Percentiles rank a stretch among this genome's conserved stretches.
These are phyloP conservation scores for Bidens hawaiensis DNA, from an alignment of 140 eudicot species.

Conservation along the genomic window DNA sequence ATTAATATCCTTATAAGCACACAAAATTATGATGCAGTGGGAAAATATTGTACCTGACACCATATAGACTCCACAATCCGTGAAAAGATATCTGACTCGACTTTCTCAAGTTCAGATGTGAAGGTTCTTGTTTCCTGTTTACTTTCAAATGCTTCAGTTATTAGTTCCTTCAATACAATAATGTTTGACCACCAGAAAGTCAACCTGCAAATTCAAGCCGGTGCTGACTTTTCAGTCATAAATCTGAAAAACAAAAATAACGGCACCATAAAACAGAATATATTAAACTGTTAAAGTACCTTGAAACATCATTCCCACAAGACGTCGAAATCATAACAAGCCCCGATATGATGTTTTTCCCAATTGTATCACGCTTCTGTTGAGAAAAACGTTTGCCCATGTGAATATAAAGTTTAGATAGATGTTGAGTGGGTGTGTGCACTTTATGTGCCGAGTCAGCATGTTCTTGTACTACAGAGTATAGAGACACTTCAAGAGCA, in stretches of 20 bases:
- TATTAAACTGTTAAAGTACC: slow-evolving; percentile 34
- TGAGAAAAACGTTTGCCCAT: slow-evolving; percentile 65
- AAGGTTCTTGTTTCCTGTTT: slow-evolving; percentile 54
- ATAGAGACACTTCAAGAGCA: slow-evolving; percentile 82
- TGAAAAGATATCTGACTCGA: slow-evolving; percentile 81
- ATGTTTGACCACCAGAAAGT: slow-evolving; percentile 90
- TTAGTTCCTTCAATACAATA: slow-evolving; percentile 61
- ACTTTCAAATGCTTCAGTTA: slow-evolving; percentile 58
- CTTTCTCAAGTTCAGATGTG: slow-evolving; percentile 71
- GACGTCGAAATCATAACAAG: slow-evolving; percentile 70
- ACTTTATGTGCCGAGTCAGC: slow-evolving; percentile 64
- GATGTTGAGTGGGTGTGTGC: slow-evolving; percentile 89
- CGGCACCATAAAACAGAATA: not conserved
- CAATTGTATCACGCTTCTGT: slow-evolving; percentile 52
- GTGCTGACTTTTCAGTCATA: slow-evolving; percentile 2
- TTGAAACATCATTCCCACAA: slow-evolving; percentile 83
- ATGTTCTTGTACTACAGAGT: slow-evolving; percentile 84
- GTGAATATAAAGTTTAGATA: slow-evolving; percentile 67
- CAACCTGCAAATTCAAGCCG: slow-evolving; percentile 42
- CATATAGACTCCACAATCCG: slow-evolving; percentile 78
- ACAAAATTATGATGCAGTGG: not conserved
- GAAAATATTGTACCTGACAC: slow-evolving; percentile 61
- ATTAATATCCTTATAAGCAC: not conserved
- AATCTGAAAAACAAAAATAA: slow-evolving; percentile 1
- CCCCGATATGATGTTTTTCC: slow-evolving; percentile 65